Conservation (phyloP, 1,284 basidiomycete genomes). For the Puccinia novopanici region DNA sequence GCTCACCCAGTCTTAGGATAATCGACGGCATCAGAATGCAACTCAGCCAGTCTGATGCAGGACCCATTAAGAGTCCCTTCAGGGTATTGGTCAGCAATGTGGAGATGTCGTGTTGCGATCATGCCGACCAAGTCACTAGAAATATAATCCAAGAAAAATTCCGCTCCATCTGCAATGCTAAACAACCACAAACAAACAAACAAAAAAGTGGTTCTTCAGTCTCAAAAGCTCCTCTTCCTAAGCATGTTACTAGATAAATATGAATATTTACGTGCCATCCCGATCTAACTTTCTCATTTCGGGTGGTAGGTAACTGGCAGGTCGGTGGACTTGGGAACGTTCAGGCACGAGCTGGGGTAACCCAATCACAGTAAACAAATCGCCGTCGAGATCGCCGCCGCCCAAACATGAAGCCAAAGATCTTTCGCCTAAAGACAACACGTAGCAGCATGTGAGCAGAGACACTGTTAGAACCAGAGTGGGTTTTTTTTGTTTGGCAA, state of each 20-base stretch:
- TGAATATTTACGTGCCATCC: constrained; percentile 62
- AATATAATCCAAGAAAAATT: constrained; percentile 73
- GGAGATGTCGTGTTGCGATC: constrained; percentile 66
- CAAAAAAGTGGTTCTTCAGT: neutral
- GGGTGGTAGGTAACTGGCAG: constrained; percentile 66
- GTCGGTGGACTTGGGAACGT: constrained; percentile 58
- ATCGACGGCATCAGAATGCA: constrained; percentile 69
- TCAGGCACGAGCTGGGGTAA: constrained; percentile 63
- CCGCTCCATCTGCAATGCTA: no score
- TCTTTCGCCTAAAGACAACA: constrained; percentile 63
- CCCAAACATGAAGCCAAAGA: constrained; percentile 70
- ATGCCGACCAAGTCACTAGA: constrained; percentile 67
- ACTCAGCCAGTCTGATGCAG: constrained; percentile 66
- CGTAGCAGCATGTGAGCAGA: no score
- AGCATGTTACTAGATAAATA: no score
- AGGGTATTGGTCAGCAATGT: constrained; percentile 69
- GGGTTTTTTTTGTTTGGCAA: neutral
- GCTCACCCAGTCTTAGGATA: constrained; percentile 49
- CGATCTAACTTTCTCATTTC: constrained; percentile 63
- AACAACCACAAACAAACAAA: constrained; percentile 65
- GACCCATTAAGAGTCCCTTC: no score
- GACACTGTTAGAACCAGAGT: neutral
- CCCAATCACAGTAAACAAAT: constrained; percentile 63
- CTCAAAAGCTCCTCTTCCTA: no score
- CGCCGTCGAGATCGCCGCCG: constrained; percentile 76